Base-by-base conservation (phyloP, 2,329 filamentous ascomycete species). In the Cytospora piceicola region DNA sequence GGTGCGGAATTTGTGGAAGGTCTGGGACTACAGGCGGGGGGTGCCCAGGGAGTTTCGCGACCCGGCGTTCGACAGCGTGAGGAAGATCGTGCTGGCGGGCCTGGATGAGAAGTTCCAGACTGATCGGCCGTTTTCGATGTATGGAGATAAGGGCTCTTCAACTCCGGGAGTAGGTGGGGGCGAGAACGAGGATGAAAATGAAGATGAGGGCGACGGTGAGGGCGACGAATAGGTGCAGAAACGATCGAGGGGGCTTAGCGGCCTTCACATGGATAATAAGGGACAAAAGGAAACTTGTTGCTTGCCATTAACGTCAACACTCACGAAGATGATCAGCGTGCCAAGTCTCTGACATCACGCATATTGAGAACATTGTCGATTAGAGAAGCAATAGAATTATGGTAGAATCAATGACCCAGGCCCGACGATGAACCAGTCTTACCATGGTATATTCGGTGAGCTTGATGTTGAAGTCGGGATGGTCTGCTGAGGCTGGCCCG, bases 41-140 rank as follows among this genome's bases (percentile, higher is more conserved):
- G 8, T 57, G 29, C 60, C 60, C 2, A 22, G 14, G 11, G 29
- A 51, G 7, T 22, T 57, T 12, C 15, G 8, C 9, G 53, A 63
- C 29, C 14, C 39, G 17, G 1, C 3, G 2, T 32, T 22, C n/a
- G 60, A 63, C n/a, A 34, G 30, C n/a, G 39, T 57, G 29, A 39
- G 9, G 17, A n/a, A 22, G 2, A 4, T 54, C 4, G 29, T n/a
- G 29, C 20, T 20, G 15, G 39, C 17, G 17, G 2, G 1, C 9
- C 9, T 63, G 39, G 60, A 63, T 20, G 60, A 63, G 60, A 62
- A 14, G n/a, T 49, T 49, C 2, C 4, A 49, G 46, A 24, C 11
- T 9, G n/a, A 24, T n/a, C 20, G n/a, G 46, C 46, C 46, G n/a
- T 49, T 14, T 24, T 49, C 46, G 3, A 7, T 49, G 34, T 27